Percentiles rank a stretch among this genome's conserved stretches.
phyloP scores from a whole-genome alignment of 2,329 filamentous ascomycete genomes.

The Fusarium tuaranense region DNA sequence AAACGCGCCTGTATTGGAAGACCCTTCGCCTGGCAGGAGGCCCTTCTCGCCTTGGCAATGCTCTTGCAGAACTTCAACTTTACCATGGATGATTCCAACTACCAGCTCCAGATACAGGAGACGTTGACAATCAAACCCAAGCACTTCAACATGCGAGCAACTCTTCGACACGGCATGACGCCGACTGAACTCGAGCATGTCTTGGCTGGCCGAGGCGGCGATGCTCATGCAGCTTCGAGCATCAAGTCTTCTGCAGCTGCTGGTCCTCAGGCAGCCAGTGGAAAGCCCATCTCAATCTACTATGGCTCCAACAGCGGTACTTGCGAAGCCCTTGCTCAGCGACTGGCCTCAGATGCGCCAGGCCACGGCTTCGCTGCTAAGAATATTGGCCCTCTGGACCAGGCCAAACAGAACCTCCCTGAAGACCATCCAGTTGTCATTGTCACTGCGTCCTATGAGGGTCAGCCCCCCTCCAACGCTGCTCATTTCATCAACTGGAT shows the following conservation, averaged over 20 bases:
- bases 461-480: slow-evolving; percentile 79
- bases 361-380: slow-evolving; percentile 69
- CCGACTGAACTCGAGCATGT: slow-evolving; percentile 60
- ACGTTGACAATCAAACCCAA: slow-evolving; percentile 73
- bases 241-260: slow-evolving; percentile 11
- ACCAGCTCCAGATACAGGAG: slow-evolving; percentile 65
- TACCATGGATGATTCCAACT: slow-evolving; percentile 67
- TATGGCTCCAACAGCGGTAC: slow-evolving; percentile 83
- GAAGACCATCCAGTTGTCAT: slow-evolving; percentile 72
- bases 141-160: slow-evolving; percentile 71
- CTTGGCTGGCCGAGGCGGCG: slow-evolving; percentile 45
- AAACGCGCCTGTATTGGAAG: slow-evolving; percentile 78
- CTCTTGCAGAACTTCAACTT: slow-evolving; percentile 80
- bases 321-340: slow-evolving; percentile 76
- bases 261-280: slow-evolving; percentile 16
- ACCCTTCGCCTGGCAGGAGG: slow-evolving; percentile 81
- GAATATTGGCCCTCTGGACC: slow-evolving; percentile 68
- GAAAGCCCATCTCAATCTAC: slow-evolving; percentile 70
- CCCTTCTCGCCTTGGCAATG: slow-evolving; percentile 69
- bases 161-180: slow-evolving; percentile 61
- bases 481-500: slow-evolving; percentile 76
- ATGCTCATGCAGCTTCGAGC: slow-evolving; percentile 13
- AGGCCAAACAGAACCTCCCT: slow-evolving; percentile 69
- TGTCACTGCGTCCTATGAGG: slow-evolving; percentile 79
- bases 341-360: slow-evolving; percentile 69